Percentiles rank a stretch among this genome's conserved stretches.
Conservation (phyloP, 345 rosid species). For the Citrus australasica region DNA sequence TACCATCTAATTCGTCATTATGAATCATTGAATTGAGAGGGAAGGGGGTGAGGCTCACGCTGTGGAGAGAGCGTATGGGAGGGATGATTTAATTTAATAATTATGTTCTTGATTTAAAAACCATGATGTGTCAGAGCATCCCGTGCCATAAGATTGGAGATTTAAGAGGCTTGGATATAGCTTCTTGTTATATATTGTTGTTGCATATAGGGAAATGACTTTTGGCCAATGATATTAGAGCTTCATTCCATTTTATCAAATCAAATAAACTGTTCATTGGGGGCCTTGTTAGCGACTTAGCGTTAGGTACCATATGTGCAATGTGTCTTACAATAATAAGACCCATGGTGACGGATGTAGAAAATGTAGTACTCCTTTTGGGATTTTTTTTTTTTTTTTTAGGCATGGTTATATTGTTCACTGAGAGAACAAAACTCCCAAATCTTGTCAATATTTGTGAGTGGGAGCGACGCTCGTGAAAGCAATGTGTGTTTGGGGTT, state of each 20-base stretch:
- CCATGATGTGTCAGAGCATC: not conserved
- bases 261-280: not conserved
- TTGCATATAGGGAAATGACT: constrained; percentile 14
- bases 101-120: not conserved
- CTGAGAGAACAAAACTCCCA: not conserved
- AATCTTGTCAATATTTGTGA: not conserved
- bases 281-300: not conserved
- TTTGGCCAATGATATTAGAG: constrained; percentile 3
- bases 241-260: not conserved
- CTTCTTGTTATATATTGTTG: not conserved
- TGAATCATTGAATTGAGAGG: not conserved
- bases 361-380: not conserved
- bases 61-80: not conserved
- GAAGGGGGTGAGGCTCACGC: not conserved
- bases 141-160: constrained; percentile 12
- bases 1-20: too few species aligned
- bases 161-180: not conserved
- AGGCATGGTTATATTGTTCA: not conserved
- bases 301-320: not conserved
- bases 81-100: not conserved
- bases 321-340: too few species aligned
- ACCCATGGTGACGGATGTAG: too few species aligned
- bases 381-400: not conserved
- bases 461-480: not conserved
- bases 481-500: not conserved